Evolutionary conservation across 768 basidiomycete species (phyloP), one percentile per base, ranked within the genome.

Genomic region (Lepiota venenata): DNA sequence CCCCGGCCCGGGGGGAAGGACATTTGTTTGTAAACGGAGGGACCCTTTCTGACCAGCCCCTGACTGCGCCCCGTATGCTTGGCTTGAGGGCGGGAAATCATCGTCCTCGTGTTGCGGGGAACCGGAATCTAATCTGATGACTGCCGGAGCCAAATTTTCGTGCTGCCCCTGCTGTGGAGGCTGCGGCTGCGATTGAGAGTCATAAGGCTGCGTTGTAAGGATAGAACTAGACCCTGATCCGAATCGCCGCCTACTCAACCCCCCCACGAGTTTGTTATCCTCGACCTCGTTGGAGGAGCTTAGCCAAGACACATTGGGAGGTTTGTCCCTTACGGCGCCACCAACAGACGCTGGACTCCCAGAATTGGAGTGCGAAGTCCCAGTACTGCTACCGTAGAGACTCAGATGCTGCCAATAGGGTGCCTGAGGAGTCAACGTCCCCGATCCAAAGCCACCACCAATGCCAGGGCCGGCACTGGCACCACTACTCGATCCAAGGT

Each of bases 201-300:
- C 47, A 4, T 18, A 15, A 16, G 32, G 42, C 18, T 22, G 12
- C 9, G 2, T 16, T 6, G 37, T 38, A 12, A 12, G 2, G 18
- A 15, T 16, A 4, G 38, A 29, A 20, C 38, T 42, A 5, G 46
- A 47, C 5, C 12, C 35, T 15, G 46, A 36, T 7, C 16, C 27
- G 25, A n/a, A 35, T 46, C 27, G 29, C 21, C 25, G 27, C 11
- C 53, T 35, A n/a, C 53, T 38, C 2, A 55, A 47, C 16, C 27
- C 36, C 15, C 53, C 53, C 53, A 55, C 48, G 10, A 27, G 53
- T 27, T 38, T 41, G 12, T 55, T 48, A 43, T 55, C 53, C 48
- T 58, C 51, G 20, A 58, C 40, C 55, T 52, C 61, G 15, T 32
- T 32, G 10, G 32, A 7, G 32, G 32, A 9, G 32, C 32, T 32